Evolutionary conservation across 2,329 filamentous ascomycete species (phyloP).

Genomic region (Helotiales sp.): DNA sequence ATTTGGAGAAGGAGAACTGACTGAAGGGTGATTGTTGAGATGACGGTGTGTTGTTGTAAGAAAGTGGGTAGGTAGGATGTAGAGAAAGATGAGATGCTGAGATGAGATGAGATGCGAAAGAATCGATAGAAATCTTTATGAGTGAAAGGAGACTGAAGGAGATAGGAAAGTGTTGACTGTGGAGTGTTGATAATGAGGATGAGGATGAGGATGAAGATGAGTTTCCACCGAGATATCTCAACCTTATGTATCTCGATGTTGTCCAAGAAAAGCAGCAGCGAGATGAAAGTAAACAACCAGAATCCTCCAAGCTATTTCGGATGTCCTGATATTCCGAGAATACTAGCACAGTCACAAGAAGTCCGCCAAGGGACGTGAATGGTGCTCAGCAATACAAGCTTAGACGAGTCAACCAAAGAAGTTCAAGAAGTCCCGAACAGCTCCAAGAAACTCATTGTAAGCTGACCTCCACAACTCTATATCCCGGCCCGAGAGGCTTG

Average conservation of each 20-base stretch:
- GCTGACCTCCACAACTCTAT: slow-evolving; percentile 4
- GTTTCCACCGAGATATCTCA: slow-evolving; percentile 10
- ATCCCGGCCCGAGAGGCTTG: neutral
- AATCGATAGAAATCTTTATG: neutral
- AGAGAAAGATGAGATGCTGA: neutral
- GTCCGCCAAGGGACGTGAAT: slow-evolving; percentile 1
- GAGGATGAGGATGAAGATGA: slow-evolving; percentile 7
- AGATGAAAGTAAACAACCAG: neutral
- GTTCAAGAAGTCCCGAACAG: slow-evolving; percentile 1
- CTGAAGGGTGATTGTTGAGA: neutral
- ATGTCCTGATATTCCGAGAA: slow-evolving; percentile 5
- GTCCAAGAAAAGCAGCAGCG: neutral
- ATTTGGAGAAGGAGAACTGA: neutral
- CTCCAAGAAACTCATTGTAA: neutral
- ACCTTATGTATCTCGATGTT: slow-evolving; percentile 10
- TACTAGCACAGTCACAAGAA: neutral
- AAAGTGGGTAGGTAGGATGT: neutral
- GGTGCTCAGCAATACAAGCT: neutral
- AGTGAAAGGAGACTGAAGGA: neutral
- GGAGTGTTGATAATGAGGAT: slow-evolving; percentile 1
- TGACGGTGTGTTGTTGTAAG: neutral
- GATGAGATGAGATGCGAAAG: neutral
- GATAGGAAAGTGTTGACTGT: neutral
- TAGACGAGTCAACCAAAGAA: neutral
- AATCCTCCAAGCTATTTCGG: slow-evolving; percentile 2